These are phyloP conservation scores for Phytophthora parvispora DNA, from an alignment of 352 stramenopile species.

Conservation along the genomic window DNA sequence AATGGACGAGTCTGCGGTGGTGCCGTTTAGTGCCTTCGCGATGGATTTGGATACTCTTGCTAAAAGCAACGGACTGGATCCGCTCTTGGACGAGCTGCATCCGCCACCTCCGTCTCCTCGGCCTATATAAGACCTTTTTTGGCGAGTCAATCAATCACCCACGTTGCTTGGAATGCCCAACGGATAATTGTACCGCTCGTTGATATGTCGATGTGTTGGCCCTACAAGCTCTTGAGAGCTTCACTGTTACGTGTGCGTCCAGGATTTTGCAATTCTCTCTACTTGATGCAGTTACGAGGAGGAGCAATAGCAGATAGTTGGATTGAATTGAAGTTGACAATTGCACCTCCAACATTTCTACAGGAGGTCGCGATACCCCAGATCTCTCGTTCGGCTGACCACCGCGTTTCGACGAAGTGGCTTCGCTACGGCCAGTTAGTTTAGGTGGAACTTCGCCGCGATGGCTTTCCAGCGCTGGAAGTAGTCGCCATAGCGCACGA, in stretches of 20 bases:
- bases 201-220: background rate
- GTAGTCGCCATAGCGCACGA: background rate
- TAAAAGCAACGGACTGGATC: background rate
- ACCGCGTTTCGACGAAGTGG: background rate
- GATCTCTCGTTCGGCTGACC: no score
- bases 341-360: no score
- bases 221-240: background rate
- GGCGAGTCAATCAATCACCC: background rate
- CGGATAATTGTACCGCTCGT: background rate
- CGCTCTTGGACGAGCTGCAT: conserved; percentile 10
- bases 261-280: no score
- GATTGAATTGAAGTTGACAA: no score
- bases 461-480: background rate
- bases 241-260: no score
- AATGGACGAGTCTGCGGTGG: conserved; percentile 23
- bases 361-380: no score
- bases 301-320: no score
- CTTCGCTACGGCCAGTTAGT: background rate
- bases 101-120: conserved; percentile 2
- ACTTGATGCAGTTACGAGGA: no score
- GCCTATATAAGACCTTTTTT: background rate
- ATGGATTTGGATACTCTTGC: conserved; percentile 12
- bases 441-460: background rate
- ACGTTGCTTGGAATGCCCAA: background rate
- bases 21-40: conserved; percentile 29